These are phyloP conservation scores for Podaxis sp. DNA, from an alignment of 768 basidiomycete genomes.

Conservation along the genomic window DNA sequence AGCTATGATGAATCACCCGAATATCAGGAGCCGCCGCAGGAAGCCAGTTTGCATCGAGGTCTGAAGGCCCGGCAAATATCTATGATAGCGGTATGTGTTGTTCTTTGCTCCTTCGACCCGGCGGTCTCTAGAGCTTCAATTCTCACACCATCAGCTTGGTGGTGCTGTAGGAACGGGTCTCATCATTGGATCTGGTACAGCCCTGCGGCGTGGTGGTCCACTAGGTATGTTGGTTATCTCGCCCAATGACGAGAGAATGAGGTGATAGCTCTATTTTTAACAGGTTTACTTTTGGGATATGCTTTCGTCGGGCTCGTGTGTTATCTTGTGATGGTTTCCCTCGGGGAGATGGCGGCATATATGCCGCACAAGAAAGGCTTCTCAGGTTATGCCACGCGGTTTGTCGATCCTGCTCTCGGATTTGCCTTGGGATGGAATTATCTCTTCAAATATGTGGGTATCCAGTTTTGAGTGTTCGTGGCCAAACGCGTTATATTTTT, in stretches of 20 bases:
- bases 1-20: slow-evolving; percentile 17
- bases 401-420: slow-evolving; percentile 63
- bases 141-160: slow-evolving; percentile 29
- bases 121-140: not conserved
- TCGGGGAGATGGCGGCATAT: slow-evolving; percentile 49
- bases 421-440: slow-evolving; percentile 68
- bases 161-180: slow-evolving; percentile 52
- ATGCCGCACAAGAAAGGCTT: slow-evolving; percentile 60
- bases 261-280: not conserved
- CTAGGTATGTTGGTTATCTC: slow-evolving; percentile 30
- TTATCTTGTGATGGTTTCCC: slow-evolving; percentile 54
- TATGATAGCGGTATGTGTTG: slow-evolving; percentile 44
- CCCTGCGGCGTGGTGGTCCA: slow-evolving; percentile 50
- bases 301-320: slow-evolving; percentile 51
- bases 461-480: not conserved
- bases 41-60: slow-evolving; percentile 40
- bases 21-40: slow-evolving; percentile 28
- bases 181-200: slow-evolving; percentile 57
- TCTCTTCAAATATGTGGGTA: slow-evolving; percentile 47
- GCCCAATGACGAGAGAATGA: not conserved
- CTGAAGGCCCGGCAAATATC: slow-evolving; percentile 50
- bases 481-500: slow-evolving; percentile 14
- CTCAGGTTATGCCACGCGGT: slow-evolving; percentile 58
- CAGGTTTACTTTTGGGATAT: slow-evolving; percentile 33
- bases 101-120: not conserved